Conservation (phyloP, 78 protist species). For the Trichosphaerium sp. region DNA sequence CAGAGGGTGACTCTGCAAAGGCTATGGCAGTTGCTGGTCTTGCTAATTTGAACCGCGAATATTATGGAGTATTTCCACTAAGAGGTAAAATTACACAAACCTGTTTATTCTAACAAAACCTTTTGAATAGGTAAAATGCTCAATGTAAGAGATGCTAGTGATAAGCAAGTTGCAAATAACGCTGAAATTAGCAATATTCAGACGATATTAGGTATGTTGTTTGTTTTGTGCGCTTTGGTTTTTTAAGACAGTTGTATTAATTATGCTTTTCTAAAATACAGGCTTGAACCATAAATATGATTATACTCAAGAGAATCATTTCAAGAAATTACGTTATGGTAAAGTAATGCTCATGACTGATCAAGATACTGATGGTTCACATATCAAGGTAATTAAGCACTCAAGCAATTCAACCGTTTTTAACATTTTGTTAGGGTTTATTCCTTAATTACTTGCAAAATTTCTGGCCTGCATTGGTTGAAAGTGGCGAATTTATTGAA, state of each 20-base stretch:
- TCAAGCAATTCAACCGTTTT: too few species aligned
- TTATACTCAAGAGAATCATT: background rate
- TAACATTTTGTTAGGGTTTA: too few species aligned
- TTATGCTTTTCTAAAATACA: too few species aligned
- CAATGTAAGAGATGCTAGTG: conserved; percentile 92
- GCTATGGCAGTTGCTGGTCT: conserved; percentile 71
- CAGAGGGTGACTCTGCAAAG: conserved; percentile 58
- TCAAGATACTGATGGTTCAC: conserved; percentile 99
- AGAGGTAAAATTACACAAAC: too few species aligned
- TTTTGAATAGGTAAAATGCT: too few species aligned
- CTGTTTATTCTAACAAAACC: too few species aligned
- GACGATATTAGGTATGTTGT: too few species aligned
- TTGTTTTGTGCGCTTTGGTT: too few species aligned
- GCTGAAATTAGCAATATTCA: conserved; percentile 75
- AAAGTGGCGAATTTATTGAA: conserved; percentile 68
- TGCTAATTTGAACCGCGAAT: conserved; percentile 82
- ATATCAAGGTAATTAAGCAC: too few species aligned
- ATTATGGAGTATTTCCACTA: conserved; percentile 98
- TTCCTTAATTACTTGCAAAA: conserved; percentile 90
- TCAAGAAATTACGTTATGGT: conserved; percentile 98
- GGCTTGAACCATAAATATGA: conserved; percentile 86
- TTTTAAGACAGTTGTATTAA: too few species aligned
- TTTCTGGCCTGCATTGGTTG: conserved; percentile 93
- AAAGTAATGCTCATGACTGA: conserved; percentile 98
- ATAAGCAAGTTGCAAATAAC: conserved; percentile 49